Percentiles rank a stretch among this genome's conserved stretches.
Conservation (phyloP, 176 grass and related monocot genomes). For the Zizania latifolia region DNA sequence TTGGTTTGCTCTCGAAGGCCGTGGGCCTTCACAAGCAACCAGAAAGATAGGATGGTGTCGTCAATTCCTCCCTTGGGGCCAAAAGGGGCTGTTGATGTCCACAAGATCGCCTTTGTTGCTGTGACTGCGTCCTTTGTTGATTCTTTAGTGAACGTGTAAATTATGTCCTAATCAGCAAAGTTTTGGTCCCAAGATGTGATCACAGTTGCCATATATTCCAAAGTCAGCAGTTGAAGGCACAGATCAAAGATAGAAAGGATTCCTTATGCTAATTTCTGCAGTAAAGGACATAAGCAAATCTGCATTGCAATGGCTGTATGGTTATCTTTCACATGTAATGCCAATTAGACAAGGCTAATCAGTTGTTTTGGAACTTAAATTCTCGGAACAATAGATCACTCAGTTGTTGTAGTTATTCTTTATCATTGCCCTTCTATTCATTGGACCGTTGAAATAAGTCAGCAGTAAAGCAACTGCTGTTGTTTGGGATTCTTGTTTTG, state of each 20-base stretch:
- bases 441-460: constrained; percentile 40
- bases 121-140: constrained; percentile 26
- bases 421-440: constrained; percentile 18
- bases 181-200: constrained; percentile 45
- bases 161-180: constrained; percentile 51
- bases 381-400: constrained; percentile 25
- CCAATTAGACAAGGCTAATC: constrained; percentile 22
- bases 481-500: constrained; percentile 5
- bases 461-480: constrained; percentile 8
- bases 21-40: constrained; percentile 13
- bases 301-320: constrained; percentile 10
- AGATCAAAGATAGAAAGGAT: constrained; percentile 20
- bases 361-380: constrained; percentile 15
- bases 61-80: constrained; percentile 17
- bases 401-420: constrained; percentile 40
- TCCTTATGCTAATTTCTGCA: background rate
- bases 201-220: constrained; percentile 21
- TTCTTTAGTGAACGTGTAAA: constrained; percentile 85
- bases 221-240: constrained; percentile 20
- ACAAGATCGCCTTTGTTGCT: constrained; percentile 25
- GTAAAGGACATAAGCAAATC: background rate
- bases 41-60: constrained; percentile 10
- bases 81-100: constrained; percentile 25
- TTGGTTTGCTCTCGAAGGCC: constrained; percentile 17
- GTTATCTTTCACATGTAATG: constrained; percentile 26